Evolutionary conservation across 179 eudicot genomes (phyloP), one percentile per base, ranked within the genome.

Genomic region (Pouteria campechiana): DNA sequence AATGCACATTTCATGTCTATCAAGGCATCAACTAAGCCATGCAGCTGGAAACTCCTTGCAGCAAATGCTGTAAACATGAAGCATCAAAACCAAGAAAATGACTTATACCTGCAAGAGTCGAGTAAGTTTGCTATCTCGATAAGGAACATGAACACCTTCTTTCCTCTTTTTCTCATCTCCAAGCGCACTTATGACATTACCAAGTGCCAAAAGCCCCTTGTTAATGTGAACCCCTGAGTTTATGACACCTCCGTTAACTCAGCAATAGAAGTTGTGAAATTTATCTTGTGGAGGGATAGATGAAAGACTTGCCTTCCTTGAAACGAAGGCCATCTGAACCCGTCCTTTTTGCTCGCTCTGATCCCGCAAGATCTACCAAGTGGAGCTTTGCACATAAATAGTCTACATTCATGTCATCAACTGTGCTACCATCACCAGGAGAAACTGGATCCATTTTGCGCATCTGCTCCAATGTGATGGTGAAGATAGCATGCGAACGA

Each of bases 251-350:
- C 17, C 25, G 30, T 3, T 25, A 30, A 24, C 16, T 21, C 19
- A 48, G 22, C 39, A 50, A 28, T n/a, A n/a, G n/a, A n/a, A n/a
- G n/a, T n/a, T n/a, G n/a, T n/a, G n/a, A n/a, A 44, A 44, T 37
- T 29, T 4, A 42, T 13, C 21, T 22, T 6, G 32, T 52, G 27
- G 38, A 30, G 40, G 30, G 37, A 32, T 30, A 40, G 3, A 22
- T 37, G 7, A 39, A 9, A 46, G 46, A 36, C 19, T 35, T 44
- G 78, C 99, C 96, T 87, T 92, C 99, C 63, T 92, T 92, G 56
- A 92, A 92, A 46, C 99, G 99, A 72, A 92, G 66, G 68, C 99
- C 99, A 78, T 92, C 99, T 48, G 99, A 92, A 45, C 99, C 99
- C 12, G 99, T 92, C 55, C 99, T 69, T 62, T 92, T 92, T 31